These are phyloP conservation scores for Aspergillus mulundensis DNA, from an alignment of 495 filamentous ascomycete species.

Conservation along the genomic window DNA sequence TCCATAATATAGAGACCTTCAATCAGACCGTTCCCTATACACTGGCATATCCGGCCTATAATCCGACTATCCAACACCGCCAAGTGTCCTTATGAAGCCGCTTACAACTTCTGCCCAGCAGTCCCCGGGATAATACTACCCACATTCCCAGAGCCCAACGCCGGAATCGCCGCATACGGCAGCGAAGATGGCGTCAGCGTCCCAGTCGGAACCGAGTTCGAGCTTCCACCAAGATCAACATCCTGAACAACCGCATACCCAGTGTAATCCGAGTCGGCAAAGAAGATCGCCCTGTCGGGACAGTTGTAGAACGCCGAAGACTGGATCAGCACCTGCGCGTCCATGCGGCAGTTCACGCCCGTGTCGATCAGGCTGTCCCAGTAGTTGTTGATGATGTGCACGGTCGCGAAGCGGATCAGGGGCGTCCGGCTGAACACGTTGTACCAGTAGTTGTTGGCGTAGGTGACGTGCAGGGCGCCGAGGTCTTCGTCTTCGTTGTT, in stretches of 20 bases:
- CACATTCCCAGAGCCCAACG: constrained; percentile 2
- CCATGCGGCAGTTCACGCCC: constrained; percentile 11
- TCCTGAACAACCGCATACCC: constrained; percentile 11
- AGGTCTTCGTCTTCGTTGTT: constrained; percentile 12
- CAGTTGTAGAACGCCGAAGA: constrained; percentile 9
- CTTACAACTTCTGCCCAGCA: constrained; percentile 1
- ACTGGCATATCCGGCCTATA: no score
- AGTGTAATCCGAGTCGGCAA: constrained; percentile 9
- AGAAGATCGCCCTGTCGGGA: constrained; percentile 9
- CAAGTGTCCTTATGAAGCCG: no score
- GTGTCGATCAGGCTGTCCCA: constrained; percentile 7
- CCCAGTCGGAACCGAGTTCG: constrained; percentile 5
- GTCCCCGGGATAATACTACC: background rate
- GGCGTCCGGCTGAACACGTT: constrained; percentile 8
- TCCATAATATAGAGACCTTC: no score
- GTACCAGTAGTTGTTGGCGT: constrained; percentile 12
- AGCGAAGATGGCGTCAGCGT: background rate
- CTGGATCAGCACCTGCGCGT: constrained; percentile 9
- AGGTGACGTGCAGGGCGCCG: constrained; percentile 6
- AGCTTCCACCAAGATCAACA: constrained; percentile 8
- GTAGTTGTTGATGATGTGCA: constrained; percentile 13
- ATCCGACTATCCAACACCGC: no score
- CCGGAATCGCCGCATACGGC: constrained; percentile 5
- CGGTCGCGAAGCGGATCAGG: constrained; percentile 4
- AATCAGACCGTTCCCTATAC: no score